A percentile compares a stretch with the other conserved stretches of the same genome.
Evolutionary conservation across 495 filamentous ascomycete genomes (phyloP).

Genomic region (Penicillium atrosanguineum): DNA sequence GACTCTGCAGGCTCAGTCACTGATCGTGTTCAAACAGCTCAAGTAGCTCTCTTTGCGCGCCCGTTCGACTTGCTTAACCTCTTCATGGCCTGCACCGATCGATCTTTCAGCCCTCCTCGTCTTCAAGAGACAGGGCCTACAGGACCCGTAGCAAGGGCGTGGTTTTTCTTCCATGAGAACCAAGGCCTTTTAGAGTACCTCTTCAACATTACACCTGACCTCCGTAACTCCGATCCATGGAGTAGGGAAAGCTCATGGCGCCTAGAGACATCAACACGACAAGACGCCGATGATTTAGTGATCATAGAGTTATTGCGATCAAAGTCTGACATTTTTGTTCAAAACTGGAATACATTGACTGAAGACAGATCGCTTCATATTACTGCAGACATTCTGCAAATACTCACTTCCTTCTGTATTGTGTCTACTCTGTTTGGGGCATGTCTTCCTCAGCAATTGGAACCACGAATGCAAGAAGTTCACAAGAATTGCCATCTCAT

Average conservation of each 20-base stretch:
- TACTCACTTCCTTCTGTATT: constrained; percentile 45
- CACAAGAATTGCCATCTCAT: constrained; percentile 29
- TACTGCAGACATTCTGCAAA: constrained; percentile 46
- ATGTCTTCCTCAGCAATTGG: constrained; percentile 31
- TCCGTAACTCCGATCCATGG: constrained; percentile 32
- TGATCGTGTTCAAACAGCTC: constrained; percentile 40
- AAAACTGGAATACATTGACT: constrained; percentile 41
- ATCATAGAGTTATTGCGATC: constrained; percentile 46
- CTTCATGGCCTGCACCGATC: constrained; percentile 42
- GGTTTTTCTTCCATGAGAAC: constrained; percentile 38
- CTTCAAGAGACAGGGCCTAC: constrained; percentile 23
- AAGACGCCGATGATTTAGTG: constrained; percentile 39
- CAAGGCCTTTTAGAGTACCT: constrained; percentile 35
- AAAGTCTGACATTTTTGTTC: constrained; percentile 44
- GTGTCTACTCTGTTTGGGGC: constrained; percentile 32
- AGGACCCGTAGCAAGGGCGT: constrained; percentile 30
- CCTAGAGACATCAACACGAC: constrained; percentile 24
- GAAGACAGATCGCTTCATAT: constrained; percentile 43
- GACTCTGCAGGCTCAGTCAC: constrained; percentile 29
- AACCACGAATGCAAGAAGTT: constrained; percentile 27
- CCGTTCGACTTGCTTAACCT: constrained; percentile 39
- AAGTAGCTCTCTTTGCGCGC: constrained; percentile 40
- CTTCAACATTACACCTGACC: constrained; percentile 27
- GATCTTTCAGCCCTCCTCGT: constrained; percentile 22
- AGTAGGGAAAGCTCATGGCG: constrained; percentile 14